Percentiles rank a stretch among this genome's conserved stretches.
phyloP scores from a whole-genome alignment of 257 asterid genomes.

The Parsonsia alboflavescens region DNA sequence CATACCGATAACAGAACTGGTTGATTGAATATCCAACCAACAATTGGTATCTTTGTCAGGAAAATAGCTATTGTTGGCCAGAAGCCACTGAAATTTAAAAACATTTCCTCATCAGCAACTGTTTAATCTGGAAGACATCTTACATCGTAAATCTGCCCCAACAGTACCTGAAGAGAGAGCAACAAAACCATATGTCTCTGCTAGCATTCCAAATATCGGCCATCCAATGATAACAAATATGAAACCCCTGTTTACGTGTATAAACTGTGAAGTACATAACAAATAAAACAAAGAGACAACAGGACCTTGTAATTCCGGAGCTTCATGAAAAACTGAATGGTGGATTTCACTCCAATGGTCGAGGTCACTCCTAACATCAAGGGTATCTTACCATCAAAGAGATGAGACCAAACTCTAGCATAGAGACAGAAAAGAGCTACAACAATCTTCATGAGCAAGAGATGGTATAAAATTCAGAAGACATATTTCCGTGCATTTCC shows the following conservation, averaged over 20 bases:
- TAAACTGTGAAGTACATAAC: neutral
- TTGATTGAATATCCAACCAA: slow-evolving; percentile 32
- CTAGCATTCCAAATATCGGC: slow-evolving; percentile 76
- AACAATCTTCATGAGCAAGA: neutral
- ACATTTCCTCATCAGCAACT: slow-evolving; percentile 3
- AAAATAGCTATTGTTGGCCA: slow-evolving; percentile 30
- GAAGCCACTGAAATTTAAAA: slow-evolving; percentile 31
- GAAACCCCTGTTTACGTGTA: slow-evolving; percentile 48
- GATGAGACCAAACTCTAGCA: neutral
- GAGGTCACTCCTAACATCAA: slow-evolving; percentile 33
- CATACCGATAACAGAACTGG: slow-evolving; percentile 30
- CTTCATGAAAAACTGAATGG: slow-evolving; percentile 28
- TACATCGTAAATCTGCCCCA: neutral
- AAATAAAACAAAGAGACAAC: neutral
- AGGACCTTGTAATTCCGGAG: slow-evolving; percentile 36
- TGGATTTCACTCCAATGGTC: slow-evolving; percentile 28
- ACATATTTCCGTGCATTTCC: slow-evolving; percentile 40
- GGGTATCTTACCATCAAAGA: slow-evolving; percentile 32
- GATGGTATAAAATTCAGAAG: neutral
- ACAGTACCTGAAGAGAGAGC: slow-evolving; percentile 63
- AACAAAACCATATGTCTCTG: slow-evolving; percentile 73
- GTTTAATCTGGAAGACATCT: neutral
- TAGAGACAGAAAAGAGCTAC: slow-evolving; percentile 1
- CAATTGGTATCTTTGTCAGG: slow-evolving; percentile 34
- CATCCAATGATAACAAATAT: slow-evolving; percentile 66